Percentiles rank a stretch among this genome's conserved stretches.
Evolutionary conservation across 495 filamentous ascomycete genomes (phyloP).

Genomic region (Mycothermus thermophilus): DNA sequence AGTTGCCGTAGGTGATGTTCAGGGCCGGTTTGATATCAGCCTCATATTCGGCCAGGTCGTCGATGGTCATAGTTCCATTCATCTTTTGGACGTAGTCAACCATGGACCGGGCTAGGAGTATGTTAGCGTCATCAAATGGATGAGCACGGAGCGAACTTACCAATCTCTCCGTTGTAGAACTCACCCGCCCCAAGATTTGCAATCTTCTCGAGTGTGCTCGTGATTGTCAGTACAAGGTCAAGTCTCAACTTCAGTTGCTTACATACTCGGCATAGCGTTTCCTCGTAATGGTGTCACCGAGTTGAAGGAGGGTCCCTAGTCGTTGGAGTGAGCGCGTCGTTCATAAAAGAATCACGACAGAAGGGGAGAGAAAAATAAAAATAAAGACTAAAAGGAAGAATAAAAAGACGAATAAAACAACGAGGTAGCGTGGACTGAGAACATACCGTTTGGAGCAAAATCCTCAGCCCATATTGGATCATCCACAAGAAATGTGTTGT

Average conservation of each 20-base stretch:
- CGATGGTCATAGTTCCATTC: constrained; percentile 72
- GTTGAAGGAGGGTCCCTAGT: constrained; percentile 36
- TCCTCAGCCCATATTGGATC: constrained; percentile 72
- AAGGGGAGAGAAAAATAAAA: too few species aligned
- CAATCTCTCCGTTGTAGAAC: constrained; percentile 58
- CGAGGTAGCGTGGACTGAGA: too few species aligned
- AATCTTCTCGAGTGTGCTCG: constrained; percentile 60
- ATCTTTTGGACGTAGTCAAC: constrained; percentile 46
- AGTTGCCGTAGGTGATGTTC: constrained; percentile 57
- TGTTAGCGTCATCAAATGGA: neutral
- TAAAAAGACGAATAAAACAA: too few species aligned
- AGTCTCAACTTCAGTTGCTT: too few species aligned
- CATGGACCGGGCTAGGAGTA: constrained; percentile 47
- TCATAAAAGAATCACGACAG: too few species aligned
- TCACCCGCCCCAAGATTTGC: constrained; percentile 52
- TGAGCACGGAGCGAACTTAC: constrained; percentile 6
- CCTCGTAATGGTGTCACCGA: constrained; percentile 65
- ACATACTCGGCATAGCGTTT: constrained; percentile 56
- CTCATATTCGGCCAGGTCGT: constrained; percentile 58
- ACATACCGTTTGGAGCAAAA: constrained; percentile 62
- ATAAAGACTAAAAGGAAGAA: too few species aligned
- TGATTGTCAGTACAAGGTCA: too few species aligned
- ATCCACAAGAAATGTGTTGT: constrained; percentile 48
- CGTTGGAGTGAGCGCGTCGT: neutral
- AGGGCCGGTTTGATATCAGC: constrained; percentile 46